Conservation (phyloP, 306 rosid species). For the Adenanthera pavonina region DNA sequence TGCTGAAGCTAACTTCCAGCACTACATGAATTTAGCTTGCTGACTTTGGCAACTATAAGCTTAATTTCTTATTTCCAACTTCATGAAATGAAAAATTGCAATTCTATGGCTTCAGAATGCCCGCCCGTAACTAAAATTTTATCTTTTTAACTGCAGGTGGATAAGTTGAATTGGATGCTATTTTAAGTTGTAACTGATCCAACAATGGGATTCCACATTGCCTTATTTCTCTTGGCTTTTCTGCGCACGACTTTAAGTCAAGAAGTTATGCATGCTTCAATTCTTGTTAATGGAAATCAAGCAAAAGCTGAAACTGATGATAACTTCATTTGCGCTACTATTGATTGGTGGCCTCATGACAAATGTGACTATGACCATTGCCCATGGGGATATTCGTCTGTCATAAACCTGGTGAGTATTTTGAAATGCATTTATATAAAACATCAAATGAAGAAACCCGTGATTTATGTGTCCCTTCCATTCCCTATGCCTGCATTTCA, state of each 20-base stretch:
- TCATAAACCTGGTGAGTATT: slow-evolving; percentile 65
- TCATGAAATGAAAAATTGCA: slow-evolving; percentile 27
- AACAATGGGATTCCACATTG: slow-evolving; percentile 61
- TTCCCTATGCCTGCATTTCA: slow-evolving; percentile 1
- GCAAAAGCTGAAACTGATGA: slow-evolving; percentile 67
- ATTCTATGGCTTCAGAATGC: slow-evolving; percentile 25
- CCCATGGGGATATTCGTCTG: slow-evolving; percentile 88
- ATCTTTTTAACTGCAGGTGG: slow-evolving; percentile 43
- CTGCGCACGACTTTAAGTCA: slow-evolving; percentile 56
- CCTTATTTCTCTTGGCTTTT: slow-evolving; percentile 59
- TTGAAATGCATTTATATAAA: slow-evolving; percentile 14
- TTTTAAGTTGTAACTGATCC: slow-evolving; percentile 37
- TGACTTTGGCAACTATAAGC: slow-evolving; percentile 7
- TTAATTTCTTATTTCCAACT: slow-evolving; percentile 9
- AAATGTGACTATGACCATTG: slow-evolving; percentile 87
- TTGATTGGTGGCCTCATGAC: slow-evolving; percentile 98
- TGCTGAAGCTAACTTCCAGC: not conserved
- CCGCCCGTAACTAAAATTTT: slow-evolving; percentile 29
- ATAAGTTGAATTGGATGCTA: slow-evolving; percentile 43
- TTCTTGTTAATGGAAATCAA: slow-evolving; percentile 64
- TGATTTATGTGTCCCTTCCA: slow-evolving; percentile 22
- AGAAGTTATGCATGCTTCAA: slow-evolving; percentile 47
- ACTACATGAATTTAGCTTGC: slow-evolving; percentile 1
- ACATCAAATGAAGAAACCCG: slow-evolving; percentile 30
- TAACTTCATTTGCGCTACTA: slow-evolving; percentile 87